Evolutionary conservation across 768 basidiomycete species (phyloP).

Genomic region (Hygrocybe punicea): DNA sequence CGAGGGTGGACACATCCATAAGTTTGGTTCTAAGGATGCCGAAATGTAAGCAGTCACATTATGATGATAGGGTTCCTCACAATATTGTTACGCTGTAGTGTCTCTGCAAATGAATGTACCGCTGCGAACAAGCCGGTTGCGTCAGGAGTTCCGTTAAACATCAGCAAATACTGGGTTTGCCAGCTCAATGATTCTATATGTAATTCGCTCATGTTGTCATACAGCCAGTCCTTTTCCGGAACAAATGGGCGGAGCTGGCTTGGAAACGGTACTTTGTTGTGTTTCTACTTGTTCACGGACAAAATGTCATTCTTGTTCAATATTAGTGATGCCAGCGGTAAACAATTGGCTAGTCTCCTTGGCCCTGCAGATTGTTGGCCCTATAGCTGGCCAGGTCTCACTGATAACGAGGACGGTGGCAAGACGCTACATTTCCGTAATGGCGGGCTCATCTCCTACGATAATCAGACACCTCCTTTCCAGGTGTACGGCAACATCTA

Average conservation of each 20-base stretch:
- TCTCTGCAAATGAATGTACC: background rate
- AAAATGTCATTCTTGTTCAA: background rate
- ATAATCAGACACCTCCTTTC: slow-evolving; percentile 1
- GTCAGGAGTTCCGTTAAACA: background rate
- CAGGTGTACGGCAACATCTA: slow-evolving; percentile 1
- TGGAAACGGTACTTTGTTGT: background rate
- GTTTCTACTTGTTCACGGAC: background rate
- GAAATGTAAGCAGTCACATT: background rate
- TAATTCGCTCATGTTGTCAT: background rate
- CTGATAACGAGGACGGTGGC: slow-evolving; percentile 1
- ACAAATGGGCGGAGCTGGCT: background rate
- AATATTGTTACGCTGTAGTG: background rate
- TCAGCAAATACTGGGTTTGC: background rate
- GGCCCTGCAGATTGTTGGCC: background rate
- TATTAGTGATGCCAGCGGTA: slow-evolving; percentile 1
- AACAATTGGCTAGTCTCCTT: background rate
- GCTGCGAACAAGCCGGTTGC: background rate
- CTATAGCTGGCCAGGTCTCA: slow-evolving; percentile 1
- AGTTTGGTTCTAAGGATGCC: background rate
- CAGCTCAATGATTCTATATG: background rate
- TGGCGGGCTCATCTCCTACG: slow-evolving; percentile 1
- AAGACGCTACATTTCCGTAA: slow-evolving; percentile 1
- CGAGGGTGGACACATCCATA: slow-evolving; percentile 2
- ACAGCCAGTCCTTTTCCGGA: background rate
- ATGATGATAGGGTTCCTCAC: background rate